Conservation (phyloP, 345 rosid genomes). For the Garcia nutans region DNA sequence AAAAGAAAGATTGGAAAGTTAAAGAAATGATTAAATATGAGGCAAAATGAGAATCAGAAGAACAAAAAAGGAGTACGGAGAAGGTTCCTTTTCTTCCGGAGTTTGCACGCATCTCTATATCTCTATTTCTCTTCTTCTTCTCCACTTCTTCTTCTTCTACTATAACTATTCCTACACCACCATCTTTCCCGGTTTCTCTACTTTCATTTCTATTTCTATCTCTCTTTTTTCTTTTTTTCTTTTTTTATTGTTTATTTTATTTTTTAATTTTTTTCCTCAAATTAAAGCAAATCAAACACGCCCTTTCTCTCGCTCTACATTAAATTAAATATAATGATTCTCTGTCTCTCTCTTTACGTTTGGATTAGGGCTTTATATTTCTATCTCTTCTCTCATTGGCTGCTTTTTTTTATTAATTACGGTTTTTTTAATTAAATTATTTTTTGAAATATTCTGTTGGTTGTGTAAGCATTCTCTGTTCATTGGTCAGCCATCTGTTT, state of each 20-base stretch:
- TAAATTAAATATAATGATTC: background rate
- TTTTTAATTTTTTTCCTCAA: background rate
- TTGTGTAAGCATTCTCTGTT: constrained; percentile 5
- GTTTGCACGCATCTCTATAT: constrained; percentile 58
- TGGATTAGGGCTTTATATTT: constrained; percentile 16
- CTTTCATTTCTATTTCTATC: constrained; percentile 2
- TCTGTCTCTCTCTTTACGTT: constrained; percentile 7
- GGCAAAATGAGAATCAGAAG: constrained; percentile 73
- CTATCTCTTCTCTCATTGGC: background rate
- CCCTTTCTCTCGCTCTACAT: constrained; percentile 1
- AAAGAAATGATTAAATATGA: constrained; percentile 32
- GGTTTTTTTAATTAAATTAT: background rate
- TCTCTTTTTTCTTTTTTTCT: background rate
- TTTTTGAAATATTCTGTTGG: background rate
- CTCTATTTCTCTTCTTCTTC: constrained; percentile 15
- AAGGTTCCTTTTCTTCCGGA: constrained; percentile 56
- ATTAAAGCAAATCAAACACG: constrained; percentile 10
- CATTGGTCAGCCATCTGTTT: constrained; percentile 8
- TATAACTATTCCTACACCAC: constrained; percentile 9
- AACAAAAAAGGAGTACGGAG: constrained; percentile 63
- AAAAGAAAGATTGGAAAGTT: background rate
- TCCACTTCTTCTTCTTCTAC: constrained; percentile 14
- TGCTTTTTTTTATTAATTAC: background rate
- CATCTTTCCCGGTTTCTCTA: constrained; percentile 11
- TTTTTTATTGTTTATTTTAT: background rate